A percentile compares a stretch with the other conserved stretches of the same genome.
These are phyloP conservation scores for Rhizophora mangle DNA, from an alignment of 345 rosid species.

Conservation along the genomic window DNA sequence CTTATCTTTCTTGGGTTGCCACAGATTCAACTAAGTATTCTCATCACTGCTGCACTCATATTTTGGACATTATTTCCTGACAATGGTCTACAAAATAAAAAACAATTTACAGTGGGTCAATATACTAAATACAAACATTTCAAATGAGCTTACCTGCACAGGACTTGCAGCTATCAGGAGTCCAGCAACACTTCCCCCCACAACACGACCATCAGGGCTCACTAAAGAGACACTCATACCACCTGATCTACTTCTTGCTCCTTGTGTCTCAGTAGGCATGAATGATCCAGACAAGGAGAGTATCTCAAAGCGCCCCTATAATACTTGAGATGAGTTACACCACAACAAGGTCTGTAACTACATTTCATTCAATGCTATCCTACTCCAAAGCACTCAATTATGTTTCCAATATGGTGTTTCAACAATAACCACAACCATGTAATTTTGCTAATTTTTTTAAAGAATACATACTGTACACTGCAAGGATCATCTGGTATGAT, in stretches of 20 bases:
- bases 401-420: too few species aligned
- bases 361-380: background rate
- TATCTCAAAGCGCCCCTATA: constrained; percentile 95
- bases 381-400: too few species aligned
- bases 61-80: too few species aligned
- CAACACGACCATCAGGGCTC: constrained; percentile 92
- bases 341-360: background rate
- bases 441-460: too few species aligned
- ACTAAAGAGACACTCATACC: constrained; percentile 96
- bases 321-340: background rate
- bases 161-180: constrained; percentile 88
- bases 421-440: too few species aligned
- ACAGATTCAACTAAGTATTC: too few species aligned
- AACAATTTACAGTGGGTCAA: background rate
- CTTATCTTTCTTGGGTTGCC: too few species aligned
- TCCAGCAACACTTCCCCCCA: constrained; percentile 95
- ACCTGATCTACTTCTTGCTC: constrained; percentile 87
- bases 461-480: too few species aligned
- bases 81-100: background rate
- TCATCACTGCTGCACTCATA: too few species aligned
- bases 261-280: constrained; percentile 85
- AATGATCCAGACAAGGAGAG: constrained; percentile 93
- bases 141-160: constrained; percentile 57
- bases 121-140: background rate
- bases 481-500: too few species aligned